These are phyloP conservation scores for Backusella sp. DNA, from an alignment of 192 early-diverging fungal genomes.

Conservation along the genomic window DNA sequence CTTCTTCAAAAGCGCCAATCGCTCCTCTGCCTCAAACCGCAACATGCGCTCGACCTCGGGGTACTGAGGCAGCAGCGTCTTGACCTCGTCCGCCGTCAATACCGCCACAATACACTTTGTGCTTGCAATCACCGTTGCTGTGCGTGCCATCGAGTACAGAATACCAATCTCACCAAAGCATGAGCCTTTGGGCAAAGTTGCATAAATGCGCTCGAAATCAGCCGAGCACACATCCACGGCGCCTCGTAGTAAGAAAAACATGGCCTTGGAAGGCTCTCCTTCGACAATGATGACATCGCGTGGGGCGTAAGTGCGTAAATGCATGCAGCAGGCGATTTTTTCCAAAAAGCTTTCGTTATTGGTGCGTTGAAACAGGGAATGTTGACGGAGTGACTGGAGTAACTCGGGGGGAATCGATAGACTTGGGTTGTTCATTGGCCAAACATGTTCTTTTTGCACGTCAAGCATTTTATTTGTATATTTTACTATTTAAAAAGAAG, in stretches of 20 bases:
- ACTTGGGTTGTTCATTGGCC: not conserved
- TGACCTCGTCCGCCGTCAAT: constrained; percentile 61
- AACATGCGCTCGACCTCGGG: constrained; percentile 63
- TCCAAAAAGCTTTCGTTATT: constrained; percentile 33
- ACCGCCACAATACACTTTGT: constrained; percentile 64
- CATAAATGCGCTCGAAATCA: constrained; percentile 49
- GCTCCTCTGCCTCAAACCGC: constrained; percentile 58
- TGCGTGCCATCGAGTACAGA: constrained; percentile 66
- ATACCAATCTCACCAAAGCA: constrained; percentile 86
- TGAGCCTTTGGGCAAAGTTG: constrained; percentile 57
- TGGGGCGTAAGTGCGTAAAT: constrained; percentile 20
- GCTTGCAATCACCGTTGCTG: constrained; percentile 66
- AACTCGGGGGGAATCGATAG: constrained; percentile 28
- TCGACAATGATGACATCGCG: constrained; percentile 33
- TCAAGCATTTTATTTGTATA: constrained; percentile 7
- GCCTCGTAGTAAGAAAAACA: constrained; percentile 53
- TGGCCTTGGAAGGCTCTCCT: constrained; percentile 51
- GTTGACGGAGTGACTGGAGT: constrained; percentile 23
- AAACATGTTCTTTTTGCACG: constrained; percentile 4
- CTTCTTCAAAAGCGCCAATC: constrained; percentile 52
- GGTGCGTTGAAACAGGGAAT: constrained; percentile 35
- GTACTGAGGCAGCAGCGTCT: constrained; percentile 49
- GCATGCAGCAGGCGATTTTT: constrained; percentile 33
- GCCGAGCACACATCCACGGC: constrained; percentile 50
- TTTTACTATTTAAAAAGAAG: not conserved